These are phyloP conservation scores for Syzygium malaccense DNA, from an alignment of 441 rosid genomes.

Conservation along the genomic window DNA sequence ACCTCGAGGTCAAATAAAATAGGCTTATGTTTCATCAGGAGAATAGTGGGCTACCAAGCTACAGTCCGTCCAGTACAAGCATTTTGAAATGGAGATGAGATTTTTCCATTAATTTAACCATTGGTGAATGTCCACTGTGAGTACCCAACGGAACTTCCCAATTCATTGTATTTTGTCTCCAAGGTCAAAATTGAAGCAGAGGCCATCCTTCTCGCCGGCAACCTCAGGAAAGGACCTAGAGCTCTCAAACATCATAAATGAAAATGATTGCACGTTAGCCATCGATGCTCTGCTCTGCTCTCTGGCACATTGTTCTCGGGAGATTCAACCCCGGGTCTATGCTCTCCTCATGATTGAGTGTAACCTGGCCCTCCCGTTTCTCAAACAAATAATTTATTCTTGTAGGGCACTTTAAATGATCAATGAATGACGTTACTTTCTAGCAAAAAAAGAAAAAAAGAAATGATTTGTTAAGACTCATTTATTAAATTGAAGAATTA, in stretches of 20 bases:
- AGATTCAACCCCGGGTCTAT: no score
- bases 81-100: no score
- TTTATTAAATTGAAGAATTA: neutral
- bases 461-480: neutral
- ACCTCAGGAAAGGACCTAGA: neutral
- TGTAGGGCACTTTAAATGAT: no score
- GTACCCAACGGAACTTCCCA: neutral
- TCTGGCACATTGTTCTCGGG: no score
- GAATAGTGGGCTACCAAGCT: no score
- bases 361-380: neutral
- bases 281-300: no score
- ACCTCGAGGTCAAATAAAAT: no score
- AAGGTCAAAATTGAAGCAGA: neutral
- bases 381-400: neutral
- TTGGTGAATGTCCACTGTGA: neutral
- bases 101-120: neutral
- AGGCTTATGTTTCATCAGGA: no score
- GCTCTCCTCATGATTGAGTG: neutral
- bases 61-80: no score
- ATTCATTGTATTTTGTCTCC: neutral
- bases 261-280: no score
- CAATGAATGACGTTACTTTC: neutral
- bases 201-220: neutral
- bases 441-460: neutral
- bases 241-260: neutral